Evolutionary conservation across 2,329 filamentous ascomycete species (phyloP).

Genomic region (Geosmithia putterillii): DNA sequence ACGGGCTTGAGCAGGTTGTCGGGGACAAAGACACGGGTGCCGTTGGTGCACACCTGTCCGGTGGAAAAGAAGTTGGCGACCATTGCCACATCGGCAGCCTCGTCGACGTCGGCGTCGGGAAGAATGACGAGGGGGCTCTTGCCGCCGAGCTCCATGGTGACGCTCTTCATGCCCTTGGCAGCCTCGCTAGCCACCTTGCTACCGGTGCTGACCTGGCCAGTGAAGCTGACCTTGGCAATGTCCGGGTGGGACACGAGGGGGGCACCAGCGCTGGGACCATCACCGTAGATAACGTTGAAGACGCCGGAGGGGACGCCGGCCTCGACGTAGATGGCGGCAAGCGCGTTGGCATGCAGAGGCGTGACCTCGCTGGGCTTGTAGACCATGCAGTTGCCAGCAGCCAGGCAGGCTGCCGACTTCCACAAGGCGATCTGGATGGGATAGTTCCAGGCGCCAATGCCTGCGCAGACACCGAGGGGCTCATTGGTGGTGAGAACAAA

Average conservation of each 20-base stretch:
- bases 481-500: slow-evolving; percentile 78
- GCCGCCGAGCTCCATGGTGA: slow-evolving; percentile 85
- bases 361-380: slow-evolving; percentile 88
- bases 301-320: slow-evolving; percentile 72
- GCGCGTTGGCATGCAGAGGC: slow-evolving; percentile 63
- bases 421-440: slow-evolving; percentile 83
- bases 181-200: slow-evolving; percentile 69
- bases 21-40: slow-evolving; percentile 77
- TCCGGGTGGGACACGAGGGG: slow-evolving; percentile 59
- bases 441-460: slow-evolving; percentile 88
- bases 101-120: slow-evolving; percentile 64
- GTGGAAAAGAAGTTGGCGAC: slow-evolving; percentile 90
- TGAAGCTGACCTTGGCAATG: slow-evolving; percentile 82
- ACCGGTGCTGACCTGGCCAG: slow-evolving; percentile 74
- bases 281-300: slow-evolving; percentile 79
- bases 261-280: slow-evolving; percentile 58
- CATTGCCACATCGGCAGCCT: slow-evolving; percentile 82
- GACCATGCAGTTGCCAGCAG: slow-evolving; percentile 80
- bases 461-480: slow-evolving; percentile 70
- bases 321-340: slow-evolving; percentile 66
- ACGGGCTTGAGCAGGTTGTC: slow-evolving; percentile 51
- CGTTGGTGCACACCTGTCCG: slow-evolving; percentile 88
- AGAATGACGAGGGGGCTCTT: slow-evolving; percentile 75
- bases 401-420: slow-evolving; percentile 78
- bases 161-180: slow-evolving; percentile 72